These are phyloP conservation scores for Serendipita sp. DNA, from an alignment of 768 basidiomycete genomes.

Conservation along the genomic window DNA sequence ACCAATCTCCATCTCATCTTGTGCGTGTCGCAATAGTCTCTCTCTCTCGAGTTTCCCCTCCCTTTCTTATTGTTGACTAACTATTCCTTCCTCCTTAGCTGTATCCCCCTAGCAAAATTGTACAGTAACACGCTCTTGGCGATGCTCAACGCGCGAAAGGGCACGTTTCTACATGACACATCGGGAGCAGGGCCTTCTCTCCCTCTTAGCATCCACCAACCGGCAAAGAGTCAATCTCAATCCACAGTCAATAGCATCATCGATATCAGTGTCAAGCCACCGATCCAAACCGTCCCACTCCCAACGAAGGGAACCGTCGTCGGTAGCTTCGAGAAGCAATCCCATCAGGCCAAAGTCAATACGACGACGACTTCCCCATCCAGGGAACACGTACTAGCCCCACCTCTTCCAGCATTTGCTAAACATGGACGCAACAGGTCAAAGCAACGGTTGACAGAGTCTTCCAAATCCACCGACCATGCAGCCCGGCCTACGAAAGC, in stretches of 20 bases:
- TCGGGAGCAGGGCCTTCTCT: background rate
- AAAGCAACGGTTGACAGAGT: background rate
- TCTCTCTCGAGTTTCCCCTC: background rate
- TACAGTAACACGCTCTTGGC: conserved; percentile 3
- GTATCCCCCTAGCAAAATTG: conserved; percentile 2
- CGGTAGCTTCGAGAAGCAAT: no score
- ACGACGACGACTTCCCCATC: no score
- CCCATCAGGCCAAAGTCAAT: no score
- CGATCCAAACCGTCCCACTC: no score
- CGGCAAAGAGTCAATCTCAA: background rate
- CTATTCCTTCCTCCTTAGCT: background rate
- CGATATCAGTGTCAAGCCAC: no score
- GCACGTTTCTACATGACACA: background rate
- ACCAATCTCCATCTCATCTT: conserved; percentile 5
- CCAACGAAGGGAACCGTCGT: no score
- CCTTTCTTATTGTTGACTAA: background rate
- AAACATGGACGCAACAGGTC: background rate
- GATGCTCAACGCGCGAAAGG: conserved; percentile 3
- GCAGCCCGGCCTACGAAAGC: background rate
- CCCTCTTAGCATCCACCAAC: background rate
- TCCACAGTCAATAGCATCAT: no score
- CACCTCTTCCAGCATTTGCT: background rate
- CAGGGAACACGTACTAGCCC: background rate
- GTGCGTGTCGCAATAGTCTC: background rate
- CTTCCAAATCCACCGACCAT: background rate